Conservation (phyloP, 176 grass and related monocot species). For the Triticum turgidum region DNA sequence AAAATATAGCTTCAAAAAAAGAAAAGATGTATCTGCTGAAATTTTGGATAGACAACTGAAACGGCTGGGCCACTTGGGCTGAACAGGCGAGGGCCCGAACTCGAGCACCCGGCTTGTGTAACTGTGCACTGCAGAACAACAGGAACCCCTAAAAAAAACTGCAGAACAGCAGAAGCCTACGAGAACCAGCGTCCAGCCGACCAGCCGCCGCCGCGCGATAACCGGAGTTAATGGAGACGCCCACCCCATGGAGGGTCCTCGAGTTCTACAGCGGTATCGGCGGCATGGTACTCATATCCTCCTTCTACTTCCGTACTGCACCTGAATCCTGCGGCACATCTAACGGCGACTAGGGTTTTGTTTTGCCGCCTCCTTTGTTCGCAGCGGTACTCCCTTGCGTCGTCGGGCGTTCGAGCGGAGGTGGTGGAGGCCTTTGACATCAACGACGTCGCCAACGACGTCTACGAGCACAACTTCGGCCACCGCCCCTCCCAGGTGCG, state of each 20-base stretch:
- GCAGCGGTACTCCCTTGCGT: constrained; percentile 78
- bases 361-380: constrained; percentile 15
- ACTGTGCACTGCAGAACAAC: too few species aligned
- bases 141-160: too few species aligned
- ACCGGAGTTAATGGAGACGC: constrained; percentile 42
- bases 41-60: too few species aligned
- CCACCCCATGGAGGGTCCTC: constrained; percentile 57
- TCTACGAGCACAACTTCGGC: constrained; percentile 88
- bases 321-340: neutral
- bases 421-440: constrained; percentile 95
- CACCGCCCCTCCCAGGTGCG: constrained; percentile 85
- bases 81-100: too few species aligned
- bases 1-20: too few species aligned
- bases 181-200: neutral
- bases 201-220: constrained; percentile 6
- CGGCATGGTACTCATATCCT: constrained; percentile 56
- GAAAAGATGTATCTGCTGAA: too few species aligned
- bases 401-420: constrained; percentile 50
- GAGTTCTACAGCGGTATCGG: constrained; percentile 99
- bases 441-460: constrained; percentile 84
- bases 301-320: neutral
- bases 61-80: too few species aligned
- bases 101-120: too few species aligned
- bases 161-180: neutral
- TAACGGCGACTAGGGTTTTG: constrained; percentile 44